Base-by-base conservation (phyloP, 345 rosid species). In the Melastoma malabathricum region DNA sequence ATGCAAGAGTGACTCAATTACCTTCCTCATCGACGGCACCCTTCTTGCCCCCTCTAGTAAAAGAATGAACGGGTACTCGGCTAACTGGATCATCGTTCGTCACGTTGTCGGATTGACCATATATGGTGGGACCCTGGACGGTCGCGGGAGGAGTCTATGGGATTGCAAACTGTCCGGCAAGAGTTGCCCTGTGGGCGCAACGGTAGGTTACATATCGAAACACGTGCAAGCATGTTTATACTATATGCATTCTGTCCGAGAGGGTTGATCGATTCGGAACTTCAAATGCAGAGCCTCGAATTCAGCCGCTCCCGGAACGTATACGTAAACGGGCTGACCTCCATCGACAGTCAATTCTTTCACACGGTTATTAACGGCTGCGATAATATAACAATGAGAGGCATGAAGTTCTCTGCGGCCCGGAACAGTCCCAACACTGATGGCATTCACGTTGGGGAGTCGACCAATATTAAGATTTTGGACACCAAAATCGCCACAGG, bases 41-140 rank as follows among this genome's bases (percentile, higher is more conserved):
- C 76, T 84, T 17, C 75, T 84, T 20, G 92, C 94, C 54, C 88
- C 94, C 0, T 57, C 75, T 0, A 64, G 82, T 61, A 82, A 68
- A 51, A 29, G 34, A 16, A 73, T 62, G 47, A 47, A 73, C 1
- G 88, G 84, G 15, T 47, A 53, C 39, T 47, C 67, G 6, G 74
- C 53, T 4, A 50, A 78, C 52, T 88, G 94, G 94, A 44, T 84
- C 38, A 31, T 64, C 14, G 69, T 82, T 41, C 55, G 63, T 12
- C 57, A 62, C 39, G 84, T 84, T 14, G 54, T 58, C 4, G 84
- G 84, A 0, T 71, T 87, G 52, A 63, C 71, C 1, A 29, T 87
- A 18, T 49, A 58, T 34, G 94, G 94, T 3, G 94, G 96, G 29
- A 43, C 65, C 48, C 79, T 87, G 22, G 82, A 87, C 15, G 94